phyloP scores from a whole-genome alignment of 805 yeast species.

The Saccharomycopsis oosterbeekiorum region DNA sequence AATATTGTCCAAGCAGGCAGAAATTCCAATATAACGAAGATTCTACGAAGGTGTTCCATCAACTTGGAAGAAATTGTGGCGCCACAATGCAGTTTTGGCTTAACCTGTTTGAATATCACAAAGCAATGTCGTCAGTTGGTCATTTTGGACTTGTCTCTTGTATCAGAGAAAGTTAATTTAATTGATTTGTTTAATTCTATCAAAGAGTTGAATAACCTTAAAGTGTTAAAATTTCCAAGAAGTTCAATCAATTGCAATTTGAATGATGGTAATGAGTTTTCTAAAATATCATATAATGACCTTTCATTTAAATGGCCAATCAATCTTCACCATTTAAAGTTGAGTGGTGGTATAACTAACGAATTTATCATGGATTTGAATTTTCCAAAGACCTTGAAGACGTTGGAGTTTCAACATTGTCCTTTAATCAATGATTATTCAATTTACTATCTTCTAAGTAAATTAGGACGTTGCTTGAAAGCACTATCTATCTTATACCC shows the following conservation, averaged over 20 bases:
- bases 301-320: constrained; percentile 60
- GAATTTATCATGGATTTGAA: constrained; percentile 57
- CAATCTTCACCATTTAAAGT: constrained; percentile 54
- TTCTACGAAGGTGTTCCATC: constrained; percentile 66
- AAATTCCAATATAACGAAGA: constrained; percentile 78
- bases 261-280: constrained; percentile 10
- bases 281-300: constrained; percentile 30
- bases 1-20: constrained; percentile 83
- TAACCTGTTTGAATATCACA: constrained; percentile 77
- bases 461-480: constrained; percentile 56
- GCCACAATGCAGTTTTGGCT: constrained; percentile 92
- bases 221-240: constrained; percentile 78
- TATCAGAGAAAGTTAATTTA: constrained; percentile 82
- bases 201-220: constrained; percentile 47
- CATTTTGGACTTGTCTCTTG: constrained; percentile 69
- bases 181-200: constrained; percentile 73
- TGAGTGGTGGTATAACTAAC: constrained; percentile 86
- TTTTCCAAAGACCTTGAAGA: constrained; percentile 66
- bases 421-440: constrained; percentile 64
- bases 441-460: constrained; percentile 47
- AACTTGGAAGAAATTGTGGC: constrained; percentile 66
- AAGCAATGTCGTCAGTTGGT: constrained; percentile 56
- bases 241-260: constrained; percentile 58
- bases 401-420: constrained; percentile 78
- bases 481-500: constrained; percentile 72